Base-by-base conservation (phyloP, 2,329 filamentous ascomycete species). In the Plenodomus tracheiphilus region DNA sequence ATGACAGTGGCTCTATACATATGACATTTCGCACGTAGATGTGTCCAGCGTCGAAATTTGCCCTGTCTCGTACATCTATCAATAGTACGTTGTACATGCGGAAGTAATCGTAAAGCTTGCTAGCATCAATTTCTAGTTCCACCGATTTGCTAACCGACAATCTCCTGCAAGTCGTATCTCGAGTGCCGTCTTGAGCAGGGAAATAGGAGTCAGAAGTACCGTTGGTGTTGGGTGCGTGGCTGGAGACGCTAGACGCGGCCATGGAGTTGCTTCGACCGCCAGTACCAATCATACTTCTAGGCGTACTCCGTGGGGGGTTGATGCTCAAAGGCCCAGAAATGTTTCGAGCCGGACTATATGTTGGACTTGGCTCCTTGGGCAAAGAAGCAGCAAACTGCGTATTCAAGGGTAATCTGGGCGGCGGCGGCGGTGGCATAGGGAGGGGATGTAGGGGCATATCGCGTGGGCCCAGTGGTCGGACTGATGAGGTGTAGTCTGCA, bases 31-130 rank as follows among this genome's bases (percentile, higher is more conserved):
- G 86, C 5, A 88, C 85, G 76, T 88, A 88, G 55, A 99, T 91
- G 68, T 99, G 94, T 0, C 94, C 94, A 40, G 87, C 81, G 59
- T 97, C 91, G 66, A 89, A 99, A 8, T 88, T 83, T 44, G 88
- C 84, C 20, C 94, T 85, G 47, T 83, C 78, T 34, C 94, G 86
- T 36, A 97, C 85, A 70, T 99, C 94, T 56, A 99, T 91, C 19
- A 97, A 71, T 11, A 99, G 75, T 19, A 97, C 79, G 52, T 74
- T 85, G 74, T 74, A 91, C 49, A 79, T 77, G 47, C 80, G 79
- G 65, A 96, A 83, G 47, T 88, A 88, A 39, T 86, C 81, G 51
- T 86, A 81, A 1, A 99, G 79, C 45, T 87, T 84, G 48, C 88
- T 80, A 0, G 88, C 83, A 2, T 82, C 84, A 35, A 96, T 86